These are phyloP conservation scores for Scolecobasidium constrictum DNA, from an alignment of 2,329 filamentous ascomycete genomes.

Conservation along the genomic window DNA sequence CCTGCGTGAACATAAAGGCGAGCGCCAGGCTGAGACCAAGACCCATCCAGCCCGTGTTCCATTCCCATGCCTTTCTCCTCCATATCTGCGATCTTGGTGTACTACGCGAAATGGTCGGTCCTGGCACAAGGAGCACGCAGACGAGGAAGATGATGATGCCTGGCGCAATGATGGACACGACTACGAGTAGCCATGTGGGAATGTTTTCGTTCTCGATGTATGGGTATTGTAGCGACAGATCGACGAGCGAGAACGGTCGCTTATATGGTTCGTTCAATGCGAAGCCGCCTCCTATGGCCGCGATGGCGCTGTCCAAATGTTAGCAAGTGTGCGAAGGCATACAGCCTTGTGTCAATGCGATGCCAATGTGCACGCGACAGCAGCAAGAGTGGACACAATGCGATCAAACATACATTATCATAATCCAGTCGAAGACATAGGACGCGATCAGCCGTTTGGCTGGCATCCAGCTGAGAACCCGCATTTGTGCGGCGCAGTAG, in stretches of 20 bases:
- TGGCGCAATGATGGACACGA: conserved; percentile 56
- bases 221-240: conserved; percentile 73
- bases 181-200: conserved; percentile 50
- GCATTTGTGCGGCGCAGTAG: background rate
- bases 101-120: conserved; percentile 51
- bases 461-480: conserved; percentile 15
- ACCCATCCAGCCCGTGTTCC: conserved; percentile 76
- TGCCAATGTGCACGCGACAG: too few species aligned
- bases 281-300: conserved; percentile 48
- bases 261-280: conserved; percentile 52
- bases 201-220: conserved; percentile 62
- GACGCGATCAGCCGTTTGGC: conserved; percentile 48
- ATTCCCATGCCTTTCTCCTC: conserved; percentile 81
- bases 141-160: conserved; percentile 57
- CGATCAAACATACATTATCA: conserved; percentile 44
- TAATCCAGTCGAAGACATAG: conserved; percentile 65
- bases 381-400: too few species aligned
- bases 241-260: conserved; percentile 59
- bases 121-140: conserved; percentile 60
- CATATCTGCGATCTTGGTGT: conserved; percentile 58
- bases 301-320: conserved; percentile 44
- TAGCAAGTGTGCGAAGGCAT: background rate
- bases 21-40: conserved; percentile 60
- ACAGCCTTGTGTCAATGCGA: too few species aligned
- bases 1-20: conserved; percentile 72